phyloP scores from a whole-genome alignment of 495 filamentous ascomycete genomes.

The Penicillium cataractarum region DNA sequence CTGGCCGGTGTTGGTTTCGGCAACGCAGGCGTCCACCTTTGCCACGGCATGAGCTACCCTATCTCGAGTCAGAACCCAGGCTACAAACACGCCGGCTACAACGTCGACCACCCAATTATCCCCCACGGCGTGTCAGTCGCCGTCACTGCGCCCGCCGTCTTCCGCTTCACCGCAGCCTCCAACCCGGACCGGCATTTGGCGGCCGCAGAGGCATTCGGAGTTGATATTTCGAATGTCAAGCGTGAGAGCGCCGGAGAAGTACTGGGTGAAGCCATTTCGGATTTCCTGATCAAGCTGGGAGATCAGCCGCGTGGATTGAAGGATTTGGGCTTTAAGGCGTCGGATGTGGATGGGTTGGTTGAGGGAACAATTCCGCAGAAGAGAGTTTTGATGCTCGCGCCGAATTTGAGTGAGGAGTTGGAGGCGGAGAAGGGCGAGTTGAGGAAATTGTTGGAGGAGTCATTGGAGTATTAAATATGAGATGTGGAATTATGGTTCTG shows the following conservation, averaged over 20 bases:
- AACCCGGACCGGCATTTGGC: constrained; percentile 90
- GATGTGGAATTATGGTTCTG: background rate
- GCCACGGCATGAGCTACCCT: constrained; percentile 96
- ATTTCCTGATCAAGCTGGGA: constrained; percentile 80
- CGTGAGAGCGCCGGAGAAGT: constrained; percentile 86
- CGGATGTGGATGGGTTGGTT: constrained; percentile 78
- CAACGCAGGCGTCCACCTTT: constrained; percentile 95
- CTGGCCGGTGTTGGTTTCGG: constrained; percentile 95
- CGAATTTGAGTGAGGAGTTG: constrained; percentile 69
- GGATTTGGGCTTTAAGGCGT: constrained; percentile 73
- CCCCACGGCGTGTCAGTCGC: constrained; percentile 95
- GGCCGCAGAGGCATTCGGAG: constrained; percentile 88
- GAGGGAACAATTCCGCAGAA: constrained; percentile 93
- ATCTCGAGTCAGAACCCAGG: constrained; percentile 92
- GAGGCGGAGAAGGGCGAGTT: constrained; percentile 68
- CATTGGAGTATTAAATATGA: constrained; percentile 58
- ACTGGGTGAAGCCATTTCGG: constrained; percentile 73
- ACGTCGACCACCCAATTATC: constrained; percentile 74
- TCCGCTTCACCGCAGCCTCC: constrained; percentile 85
- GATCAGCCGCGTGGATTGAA: constrained; percentile 89
- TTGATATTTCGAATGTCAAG: constrained; percentile 85
- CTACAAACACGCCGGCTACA: constrained; percentile 85
- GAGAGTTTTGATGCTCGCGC: constrained; percentile 89
- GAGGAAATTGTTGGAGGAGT: constrained; percentile 64
- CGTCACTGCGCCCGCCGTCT: constrained; percentile 92